Evolutionary conservation across 345 rosid species (phyloP).

Genomic region (Nasturtium officinale): DNA sequence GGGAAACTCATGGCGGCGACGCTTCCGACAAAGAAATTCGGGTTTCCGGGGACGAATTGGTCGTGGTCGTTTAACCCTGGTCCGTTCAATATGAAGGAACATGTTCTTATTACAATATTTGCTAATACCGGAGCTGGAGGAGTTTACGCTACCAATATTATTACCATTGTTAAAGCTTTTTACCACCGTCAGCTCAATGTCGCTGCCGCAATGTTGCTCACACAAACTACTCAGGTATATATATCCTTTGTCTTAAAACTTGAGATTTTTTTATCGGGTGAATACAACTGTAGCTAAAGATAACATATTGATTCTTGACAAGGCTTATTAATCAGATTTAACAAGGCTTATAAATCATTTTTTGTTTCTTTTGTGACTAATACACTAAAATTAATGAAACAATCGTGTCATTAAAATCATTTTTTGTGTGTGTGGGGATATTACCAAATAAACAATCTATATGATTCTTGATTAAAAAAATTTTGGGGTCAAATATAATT

Average conservation of each 20-base stretch:
- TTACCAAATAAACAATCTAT: not conserved
- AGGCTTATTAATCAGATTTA: no score
- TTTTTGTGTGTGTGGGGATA: not conserved
- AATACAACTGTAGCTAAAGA: not conserved
- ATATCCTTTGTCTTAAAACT: not conserved
- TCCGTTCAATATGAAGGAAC: slow-evolving; percentile 58
- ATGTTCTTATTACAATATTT: slow-evolving; percentile 61
- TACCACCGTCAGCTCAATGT: slow-evolving; percentile 46
- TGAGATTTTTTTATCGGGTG: not conserved
- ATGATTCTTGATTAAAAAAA: not conserved
- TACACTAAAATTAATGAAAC: not conserved
- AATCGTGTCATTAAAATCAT: not conserved
- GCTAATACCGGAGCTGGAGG: slow-evolving; percentile 54
- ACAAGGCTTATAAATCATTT: not conserved
- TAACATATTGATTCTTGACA: not conserved
- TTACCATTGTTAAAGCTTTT: slow-evolving; percentile 54
- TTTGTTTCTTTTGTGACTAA: not conserved
- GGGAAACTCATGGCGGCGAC: slow-evolving; percentile 58
- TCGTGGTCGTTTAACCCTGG: slow-evolving; percentile 57
- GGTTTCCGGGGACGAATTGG: slow-evolving; percentile 45
- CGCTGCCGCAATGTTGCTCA: slow-evolving; percentile 50
- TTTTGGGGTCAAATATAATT: not conserved
- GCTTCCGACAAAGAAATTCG: slow-evolving; percentile 46
- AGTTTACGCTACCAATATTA: slow-evolving; percentile 49
- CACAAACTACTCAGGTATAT: slow-evolving; percentile 73